These are phyloP conservation scores for Zoysia matrella DNA, from an alignment of 202 grass and related monocot species.

Conservation along the genomic window DNA sequence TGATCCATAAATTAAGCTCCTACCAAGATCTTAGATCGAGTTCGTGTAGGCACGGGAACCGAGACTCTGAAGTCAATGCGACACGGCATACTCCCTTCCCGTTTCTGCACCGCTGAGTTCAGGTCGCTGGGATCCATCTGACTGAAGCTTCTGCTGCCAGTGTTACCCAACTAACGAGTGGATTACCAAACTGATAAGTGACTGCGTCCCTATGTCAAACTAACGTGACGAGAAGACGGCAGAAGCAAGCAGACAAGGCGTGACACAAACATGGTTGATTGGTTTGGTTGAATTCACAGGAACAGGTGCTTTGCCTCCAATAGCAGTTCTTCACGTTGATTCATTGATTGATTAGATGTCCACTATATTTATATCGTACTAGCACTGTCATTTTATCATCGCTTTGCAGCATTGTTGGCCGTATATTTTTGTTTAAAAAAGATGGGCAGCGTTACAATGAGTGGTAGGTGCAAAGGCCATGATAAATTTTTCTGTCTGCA, in stretches of 20 bases:
- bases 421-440: too few relatives aligned
- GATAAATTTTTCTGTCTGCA: conserved; percentile 4
- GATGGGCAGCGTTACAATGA: background rate
- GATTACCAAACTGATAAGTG: conserved; percentile 40
- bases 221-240: background rate
- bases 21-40: background rate
- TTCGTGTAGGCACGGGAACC: conserved; percentile 13
- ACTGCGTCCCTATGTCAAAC: background rate
- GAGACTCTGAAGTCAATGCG: background rate
- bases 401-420: background rate
- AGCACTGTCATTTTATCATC: conserved; percentile 11
- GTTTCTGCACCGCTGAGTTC: conserved; percentile 14
- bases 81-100: background rate
- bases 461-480: background rate
- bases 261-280: background rate
- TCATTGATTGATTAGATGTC: background rate
- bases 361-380: background rate
- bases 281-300: conserved; percentile 7
- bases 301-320: background rate
- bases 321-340: background rate
- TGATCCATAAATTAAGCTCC: background rate
- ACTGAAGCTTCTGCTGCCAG: background rate
- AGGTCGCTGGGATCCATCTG: conserved; percentile 38
- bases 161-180: conserved; percentile 22
- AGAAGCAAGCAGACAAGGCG: conserved; percentile 12